Percentiles rank a stretch among this genome's conserved stretches.
phyloP scores from a whole-genome alignment of 192 early-diverging fungal species.

The Coemansia sp. region DNA sequence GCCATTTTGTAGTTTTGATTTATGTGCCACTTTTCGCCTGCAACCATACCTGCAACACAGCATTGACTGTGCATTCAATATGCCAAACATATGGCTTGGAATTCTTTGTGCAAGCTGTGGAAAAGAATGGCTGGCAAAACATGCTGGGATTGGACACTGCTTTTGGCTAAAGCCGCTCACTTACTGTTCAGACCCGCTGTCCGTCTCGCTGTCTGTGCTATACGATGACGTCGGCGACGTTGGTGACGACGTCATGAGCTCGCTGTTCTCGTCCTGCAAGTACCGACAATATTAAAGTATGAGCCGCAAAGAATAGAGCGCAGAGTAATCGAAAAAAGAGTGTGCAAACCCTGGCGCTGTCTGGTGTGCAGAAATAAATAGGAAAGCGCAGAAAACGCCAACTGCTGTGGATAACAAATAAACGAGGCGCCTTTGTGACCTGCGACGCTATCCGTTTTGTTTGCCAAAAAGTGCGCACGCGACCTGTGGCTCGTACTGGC shows the following conservation, averaged over 20 bases:
- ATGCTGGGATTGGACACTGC: background rate
- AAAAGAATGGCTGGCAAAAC: background rate
- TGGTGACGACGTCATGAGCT: constrained; percentile 23
- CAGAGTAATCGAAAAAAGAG: background rate
- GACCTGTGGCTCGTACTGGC: no score
- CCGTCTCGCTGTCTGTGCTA: constrained; percentile 24
- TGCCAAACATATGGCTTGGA: no score
- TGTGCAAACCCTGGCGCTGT: background rate
- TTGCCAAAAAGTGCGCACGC: background rate
- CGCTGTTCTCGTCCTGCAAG: background rate
- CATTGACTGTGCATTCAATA: no score
- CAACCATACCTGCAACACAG: no score
- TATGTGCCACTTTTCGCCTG: no score
- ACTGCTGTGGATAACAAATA: background rate
- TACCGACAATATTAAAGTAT: background rate
- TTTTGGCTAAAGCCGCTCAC: background rate
- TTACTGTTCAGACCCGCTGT: constrained; percentile 24
- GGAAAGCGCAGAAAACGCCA: background rate
- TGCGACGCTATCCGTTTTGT: background rate
- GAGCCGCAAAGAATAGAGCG: background rate
- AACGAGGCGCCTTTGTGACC: background rate
- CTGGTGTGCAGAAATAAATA: background rate
- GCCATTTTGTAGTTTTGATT: no score
- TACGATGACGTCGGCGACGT: constrained; percentile 29
- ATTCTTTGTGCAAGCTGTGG: background rate